Evolutionary conservation across 495 filamentous ascomycete genomes (phyloP).

Genomic region (Penicillium tannophilum): DNA sequence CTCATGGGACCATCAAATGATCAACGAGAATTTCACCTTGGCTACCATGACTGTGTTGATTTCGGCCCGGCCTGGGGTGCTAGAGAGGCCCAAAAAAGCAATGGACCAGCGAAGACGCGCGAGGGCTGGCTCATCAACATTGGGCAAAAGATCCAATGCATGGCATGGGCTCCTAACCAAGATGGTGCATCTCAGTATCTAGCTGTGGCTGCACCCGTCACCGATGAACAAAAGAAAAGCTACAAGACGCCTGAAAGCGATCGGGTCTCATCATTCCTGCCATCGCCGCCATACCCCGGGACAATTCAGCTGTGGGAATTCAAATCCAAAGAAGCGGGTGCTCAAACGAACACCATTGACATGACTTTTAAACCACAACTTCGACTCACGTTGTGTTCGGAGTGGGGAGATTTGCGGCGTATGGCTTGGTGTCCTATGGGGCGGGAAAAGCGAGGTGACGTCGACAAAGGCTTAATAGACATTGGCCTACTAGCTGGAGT

Average conservation of each 20-base stretch:
- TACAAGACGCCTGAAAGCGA: slow-evolving; percentile 11
- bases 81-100: slow-evolving; percentile 13
- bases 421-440: slow-evolving; percentile 65
- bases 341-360: slow-evolving; percentile 39
- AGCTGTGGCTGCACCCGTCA: slow-evolving; percentile 47
- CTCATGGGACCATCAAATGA: slow-evolving; percentile 53
- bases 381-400: slow-evolving; percentile 57
- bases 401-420: slow-evolving; percentile 63
- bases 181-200: slow-evolving; percentile 56
- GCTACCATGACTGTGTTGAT: slow-evolving; percentile 40
- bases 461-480: slow-evolving; percentile 29
- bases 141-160: slow-evolving; percentile 51
- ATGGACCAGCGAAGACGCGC: slow-evolving; percentile 25
- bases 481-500: slow-evolving; percentile 65
- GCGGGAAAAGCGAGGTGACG: slow-evolving; percentile 37
- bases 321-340: slow-evolving; percentile 32
- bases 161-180: slow-evolving; percentile 62
- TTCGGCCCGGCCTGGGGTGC: slow-evolving; percentile 49
- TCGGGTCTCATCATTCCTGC: slow-evolving; percentile 48
- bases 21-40: slow-evolving; percentile 45
- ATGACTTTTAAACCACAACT: slow-evolving; percentile 41
- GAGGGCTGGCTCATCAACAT: slow-evolving; percentile 62
- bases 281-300: slow-evolving; percentile 47
- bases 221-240: slow-evolving; percentile 34
- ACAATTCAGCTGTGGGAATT: slow-evolving; percentile 65